Evolutionary conservation across 2,329 filamentous ascomycete species (phyloP).

Genomic region (Cladosporium sp.): DNA sequence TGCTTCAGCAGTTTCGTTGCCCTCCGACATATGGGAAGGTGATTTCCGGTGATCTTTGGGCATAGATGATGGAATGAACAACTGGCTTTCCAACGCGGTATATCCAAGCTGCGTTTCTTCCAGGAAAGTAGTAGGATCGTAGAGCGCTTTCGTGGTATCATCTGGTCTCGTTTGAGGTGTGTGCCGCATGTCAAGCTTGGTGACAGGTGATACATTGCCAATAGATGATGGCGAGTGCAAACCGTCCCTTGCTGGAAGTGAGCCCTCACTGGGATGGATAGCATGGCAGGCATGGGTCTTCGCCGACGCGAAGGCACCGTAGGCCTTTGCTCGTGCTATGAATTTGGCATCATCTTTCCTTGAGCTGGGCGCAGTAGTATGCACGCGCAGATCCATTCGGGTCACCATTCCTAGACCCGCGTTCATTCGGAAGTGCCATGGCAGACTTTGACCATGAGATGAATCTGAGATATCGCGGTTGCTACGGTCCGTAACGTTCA

Average conservation of each 20-base stretch:
- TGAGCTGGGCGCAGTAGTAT: constrained; percentile 41
- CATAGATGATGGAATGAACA: constrained; percentile 27
- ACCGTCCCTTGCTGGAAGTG: neutral
- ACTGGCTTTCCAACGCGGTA: constrained; percentile 38
- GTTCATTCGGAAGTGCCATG: constrained; percentile 7
- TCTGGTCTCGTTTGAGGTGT: neutral
- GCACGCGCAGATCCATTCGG: constrained; percentile 40
- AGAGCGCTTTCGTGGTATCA: neutral
- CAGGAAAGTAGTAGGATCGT: constrained; percentile 6
- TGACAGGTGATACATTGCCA: no score
- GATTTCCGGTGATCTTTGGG: neutral
- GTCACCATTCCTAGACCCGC: constrained; percentile 11
- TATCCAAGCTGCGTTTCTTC: constrained; percentile 41
- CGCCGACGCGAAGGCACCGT: constrained; percentile 30
- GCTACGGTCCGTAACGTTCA: no score
- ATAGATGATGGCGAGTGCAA: neutral
- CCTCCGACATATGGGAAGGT: neutral
- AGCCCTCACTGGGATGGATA: neutral
- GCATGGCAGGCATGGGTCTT: neutral
- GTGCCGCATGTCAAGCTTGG: no score
- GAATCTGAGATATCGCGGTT: no score
- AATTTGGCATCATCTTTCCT: constrained; percentile 39
- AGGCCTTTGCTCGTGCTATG: constrained; percentile 36
- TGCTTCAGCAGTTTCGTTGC: no score
- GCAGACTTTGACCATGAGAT: neutral